phyloP scores from a whole-genome alignment of 768 basidiomycete species.

The Lenzites betulinus region DNA sequence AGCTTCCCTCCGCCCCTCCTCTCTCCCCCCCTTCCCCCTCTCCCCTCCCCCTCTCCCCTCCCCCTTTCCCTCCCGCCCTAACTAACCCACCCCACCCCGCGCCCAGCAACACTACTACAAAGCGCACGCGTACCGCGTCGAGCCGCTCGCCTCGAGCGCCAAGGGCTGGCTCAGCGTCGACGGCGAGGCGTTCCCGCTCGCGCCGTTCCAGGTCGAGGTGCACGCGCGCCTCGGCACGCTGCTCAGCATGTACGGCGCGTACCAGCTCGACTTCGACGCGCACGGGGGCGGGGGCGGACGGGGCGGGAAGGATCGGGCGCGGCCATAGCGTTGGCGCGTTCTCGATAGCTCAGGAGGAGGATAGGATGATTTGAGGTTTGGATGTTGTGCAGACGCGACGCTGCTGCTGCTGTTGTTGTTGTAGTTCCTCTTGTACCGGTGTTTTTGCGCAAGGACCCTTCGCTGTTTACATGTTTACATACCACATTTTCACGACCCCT shows the following conservation, averaged over 20 bases:
- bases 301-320: too few species aligned
- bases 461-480: too few species aligned
- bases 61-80: background rate
- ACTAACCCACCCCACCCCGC: background rate
- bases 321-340: too few species aligned
- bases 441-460: too few species aligned
- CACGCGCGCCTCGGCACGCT: constrained; percentile 66
- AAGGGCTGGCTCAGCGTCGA: constrained; percentile 70
- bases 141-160: constrained; percentile 52
- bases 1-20: constrained; percentile 21
- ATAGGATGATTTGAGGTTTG: too few species aligned
- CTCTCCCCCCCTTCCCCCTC: background rate
- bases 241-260: constrained; percentile 63
- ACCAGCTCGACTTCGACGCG: constrained; percentile 52
- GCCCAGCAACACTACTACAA: constrained; percentile 70
- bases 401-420: too few species aligned
- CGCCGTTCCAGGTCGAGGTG: constrained; percentile 77
- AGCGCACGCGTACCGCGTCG: constrained; percentile 71
- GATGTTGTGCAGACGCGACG: too few species aligned
- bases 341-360: too few species aligned
- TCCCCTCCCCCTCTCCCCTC: too few species aligned
- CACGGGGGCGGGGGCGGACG: too few species aligned
- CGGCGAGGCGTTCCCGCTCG: constrained; percentile 75
- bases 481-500: background rate
- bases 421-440: too few species aligned